phyloP scores from a whole-genome alignment of 768 basidiomycete genomes.

The Pleurotus tuber-regium region DNA sequence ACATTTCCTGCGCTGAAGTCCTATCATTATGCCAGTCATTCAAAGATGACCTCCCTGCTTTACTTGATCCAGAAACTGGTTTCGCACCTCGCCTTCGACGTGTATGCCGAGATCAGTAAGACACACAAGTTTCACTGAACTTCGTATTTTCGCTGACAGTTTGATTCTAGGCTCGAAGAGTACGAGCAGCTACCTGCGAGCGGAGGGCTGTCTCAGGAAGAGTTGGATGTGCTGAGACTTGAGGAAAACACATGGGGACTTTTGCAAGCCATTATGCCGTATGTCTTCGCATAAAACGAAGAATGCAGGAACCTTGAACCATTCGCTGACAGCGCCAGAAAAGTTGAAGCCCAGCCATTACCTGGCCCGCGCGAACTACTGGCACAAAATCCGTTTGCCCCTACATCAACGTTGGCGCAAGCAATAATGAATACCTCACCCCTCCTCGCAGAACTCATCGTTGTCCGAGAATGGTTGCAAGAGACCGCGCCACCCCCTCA shows the following conservation, averaged over 20 bases:
- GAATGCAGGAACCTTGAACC: background rate
- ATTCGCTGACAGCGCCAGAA: constrained; percentile 51
- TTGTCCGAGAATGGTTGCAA: constrained; percentile 88
- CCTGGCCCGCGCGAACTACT: constrained; percentile 57
- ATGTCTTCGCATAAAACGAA: constrained; percentile 26
- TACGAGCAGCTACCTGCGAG: constrained; percentile 37
- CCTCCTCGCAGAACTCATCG: constrained; percentile 70
- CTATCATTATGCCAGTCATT: constrained; percentile 56
- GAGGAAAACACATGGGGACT: constrained; percentile 84
- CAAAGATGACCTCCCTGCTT: constrained; percentile 52
- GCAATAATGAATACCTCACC: constrained; percentile 67
- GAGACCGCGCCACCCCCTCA: constrained; percentile 63
- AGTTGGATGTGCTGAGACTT: constrained; percentile 61
- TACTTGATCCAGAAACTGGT: constrained; percentile 65
- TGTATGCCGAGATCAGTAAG: constrained; percentile 57
- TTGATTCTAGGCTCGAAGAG: constrained; percentile 45
- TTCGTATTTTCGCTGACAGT: background rate
- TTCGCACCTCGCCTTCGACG: constrained; percentile 65
- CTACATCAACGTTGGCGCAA: constrained; percentile 72
- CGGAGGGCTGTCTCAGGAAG: constrained; percentile 38
- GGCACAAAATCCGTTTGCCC: constrained; percentile 76
- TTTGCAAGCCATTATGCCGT: constrained; percentile 76
- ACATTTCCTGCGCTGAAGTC: constrained; percentile 66
- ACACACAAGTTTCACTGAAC: constrained; percentile 6
- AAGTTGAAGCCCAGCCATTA: constrained; percentile 48